Evolutionary conservation across 1,284 basidiomycete species (phyloP), one percentile per base, ranked within the genome.

Genomic region (Cutaneotrichosporon daszewskae): DNA sequence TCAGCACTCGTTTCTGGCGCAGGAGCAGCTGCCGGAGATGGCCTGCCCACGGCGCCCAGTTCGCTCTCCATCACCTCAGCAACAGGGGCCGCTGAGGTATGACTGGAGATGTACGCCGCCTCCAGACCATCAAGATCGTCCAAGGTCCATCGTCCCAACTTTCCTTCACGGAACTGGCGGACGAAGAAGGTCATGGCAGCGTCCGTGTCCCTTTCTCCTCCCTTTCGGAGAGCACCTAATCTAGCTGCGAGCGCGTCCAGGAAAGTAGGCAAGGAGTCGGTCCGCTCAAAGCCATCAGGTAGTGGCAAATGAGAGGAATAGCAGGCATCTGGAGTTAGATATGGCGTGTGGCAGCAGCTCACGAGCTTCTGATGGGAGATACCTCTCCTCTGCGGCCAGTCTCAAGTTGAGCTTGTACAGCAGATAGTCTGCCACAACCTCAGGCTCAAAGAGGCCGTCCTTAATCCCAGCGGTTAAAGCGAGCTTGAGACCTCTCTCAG

Each of bases 381-480:
- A n/a, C n/a, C n/a, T n/a, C n/a, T n/a, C 25, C 20, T 51, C 55
- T 6, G 47, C 47, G 6, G 55, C 55, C 10, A 60, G 78, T 41
- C 89, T 73, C 35, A 85, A 71, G 69, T 92, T 92, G 48, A 96
- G 74, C 49, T 85, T 78, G 71, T 85, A 92, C n/a, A 95, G 71
- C 17, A 96, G 75, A 72, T 96, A 97, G 50, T 87, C 80, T 20
- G 85, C 85, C 28, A 95, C 77, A 2, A 81, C 76, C 64, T 94
- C 86, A 37, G 81, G 75, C 66, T 92, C 87, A 62, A 95, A 94
- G 43, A 96, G 71, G 11, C 85, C 83, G 74, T 91, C 87, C 72
- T 96, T 96, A 73, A 97, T 91, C 18, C 91, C 94, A 55, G 87
- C 91, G 89, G 94, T 94, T 45, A 97, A 73, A 31, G 90, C 91